phyloP scores from a whole-genome alignment of 2,329 filamentous ascomycete genomes.

The Colletotrichum plurivorum region DNA sequence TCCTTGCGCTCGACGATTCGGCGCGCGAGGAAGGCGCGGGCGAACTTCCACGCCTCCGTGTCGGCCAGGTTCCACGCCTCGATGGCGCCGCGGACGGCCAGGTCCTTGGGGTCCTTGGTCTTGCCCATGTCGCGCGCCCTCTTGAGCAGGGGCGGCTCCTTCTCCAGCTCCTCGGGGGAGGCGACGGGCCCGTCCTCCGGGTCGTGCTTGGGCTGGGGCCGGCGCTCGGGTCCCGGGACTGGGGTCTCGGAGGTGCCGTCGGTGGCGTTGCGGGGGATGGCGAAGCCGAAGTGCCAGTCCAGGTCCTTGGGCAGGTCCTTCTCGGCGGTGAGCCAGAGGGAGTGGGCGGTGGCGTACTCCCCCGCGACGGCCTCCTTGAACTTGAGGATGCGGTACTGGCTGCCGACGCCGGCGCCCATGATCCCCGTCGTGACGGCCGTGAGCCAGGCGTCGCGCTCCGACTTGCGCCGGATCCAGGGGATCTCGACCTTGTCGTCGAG shows the following conservation, averaged over 20 bases:
- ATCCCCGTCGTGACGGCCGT: slow-evolving; percentile 77
- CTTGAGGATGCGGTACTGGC: slow-evolving; percentile 75
- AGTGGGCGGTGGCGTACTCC: slow-evolving; percentile 72
- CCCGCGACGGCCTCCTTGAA: slow-evolving; percentile 88
- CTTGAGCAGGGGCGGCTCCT: slow-evolving; percentile 68
- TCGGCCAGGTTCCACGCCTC: slow-evolving; percentile 80
- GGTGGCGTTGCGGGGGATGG: slow-evolving; percentile 73
- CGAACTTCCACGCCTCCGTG: slow-evolving; percentile 83
- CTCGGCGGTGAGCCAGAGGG: slow-evolving; percentile 87
- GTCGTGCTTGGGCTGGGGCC: slow-evolving; percentile 65
- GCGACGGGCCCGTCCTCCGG: slow-evolving; percentile 64
- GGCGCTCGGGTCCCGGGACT: slow-evolving; percentile 70
- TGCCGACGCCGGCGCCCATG: slow-evolving; percentile 73
- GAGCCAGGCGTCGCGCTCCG: slow-evolving; percentile 85
- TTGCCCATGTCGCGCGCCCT: slow-evolving; percentile 60
- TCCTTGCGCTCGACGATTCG: slow-evolving; percentile 72
- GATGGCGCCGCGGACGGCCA: slow-evolving; percentile 66
- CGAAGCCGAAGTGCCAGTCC: slow-evolving; percentile 92
- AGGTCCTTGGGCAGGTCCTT: slow-evolving; percentile 76
- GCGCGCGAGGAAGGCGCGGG: slow-evolving; percentile 76
- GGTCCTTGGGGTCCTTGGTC: slow-evolving; percentile 59
- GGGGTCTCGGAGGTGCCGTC: slow-evolving; percentile 70
- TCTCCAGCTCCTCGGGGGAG: slow-evolving; percentile 64
- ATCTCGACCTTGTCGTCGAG: slow-evolving; percentile 73
- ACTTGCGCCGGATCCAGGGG: slow-evolving; percentile 75